Conservation (phyloP, 2,329 filamentous ascomycete species). For the Keithomyces neogunnii region DNA sequence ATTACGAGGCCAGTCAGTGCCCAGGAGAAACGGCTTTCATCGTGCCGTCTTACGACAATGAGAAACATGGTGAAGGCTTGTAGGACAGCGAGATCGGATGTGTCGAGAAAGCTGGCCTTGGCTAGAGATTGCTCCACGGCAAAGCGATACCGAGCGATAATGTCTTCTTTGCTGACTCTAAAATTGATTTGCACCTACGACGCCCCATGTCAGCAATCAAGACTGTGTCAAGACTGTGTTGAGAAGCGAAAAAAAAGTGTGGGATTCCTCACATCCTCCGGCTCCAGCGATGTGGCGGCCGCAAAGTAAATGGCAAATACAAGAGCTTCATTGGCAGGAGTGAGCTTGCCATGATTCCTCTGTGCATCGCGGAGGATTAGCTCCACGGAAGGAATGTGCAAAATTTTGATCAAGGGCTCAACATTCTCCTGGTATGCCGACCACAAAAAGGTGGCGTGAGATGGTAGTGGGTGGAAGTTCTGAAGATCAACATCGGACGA, state of each 20-base stretch:
- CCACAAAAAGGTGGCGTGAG: constrained; percentile 61
- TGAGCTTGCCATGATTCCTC: constrained; percentile 49
- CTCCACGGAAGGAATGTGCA: constrained; percentile 61
- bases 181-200: constrained; percentile 29
- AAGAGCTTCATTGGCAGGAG: constrained; percentile 49
- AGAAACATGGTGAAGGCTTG: constrained; percentile 53
- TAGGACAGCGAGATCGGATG: constrained; percentile 46
- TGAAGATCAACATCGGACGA: constrained; percentile 61
- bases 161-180: constrained; percentile 32
- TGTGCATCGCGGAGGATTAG: constrained; percentile 53
- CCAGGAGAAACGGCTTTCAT: constrained; percentile 49
- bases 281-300: constrained; percentile 49
- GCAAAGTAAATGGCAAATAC: constrained; percentile 56
- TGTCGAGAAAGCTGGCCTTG: constrained; percentile 48
- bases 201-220: background rate
- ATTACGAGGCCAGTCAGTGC: constrained; percentile 48
- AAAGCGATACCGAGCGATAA: constrained; percentile 39
- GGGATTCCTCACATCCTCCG: constrained; percentile 40
- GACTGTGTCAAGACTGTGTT: background rate
- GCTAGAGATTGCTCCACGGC: constrained; percentile 50
- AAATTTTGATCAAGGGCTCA: constrained; percentile 61
- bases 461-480: constrained; percentile 55
- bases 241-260: background rate
- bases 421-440: constrained; percentile 65
- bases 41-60: constrained; percentile 35